These are phyloP conservation scores for Annona squamosa DNA, from an alignment of 164 flowering plant species.

Conservation along the genomic window DNA sequence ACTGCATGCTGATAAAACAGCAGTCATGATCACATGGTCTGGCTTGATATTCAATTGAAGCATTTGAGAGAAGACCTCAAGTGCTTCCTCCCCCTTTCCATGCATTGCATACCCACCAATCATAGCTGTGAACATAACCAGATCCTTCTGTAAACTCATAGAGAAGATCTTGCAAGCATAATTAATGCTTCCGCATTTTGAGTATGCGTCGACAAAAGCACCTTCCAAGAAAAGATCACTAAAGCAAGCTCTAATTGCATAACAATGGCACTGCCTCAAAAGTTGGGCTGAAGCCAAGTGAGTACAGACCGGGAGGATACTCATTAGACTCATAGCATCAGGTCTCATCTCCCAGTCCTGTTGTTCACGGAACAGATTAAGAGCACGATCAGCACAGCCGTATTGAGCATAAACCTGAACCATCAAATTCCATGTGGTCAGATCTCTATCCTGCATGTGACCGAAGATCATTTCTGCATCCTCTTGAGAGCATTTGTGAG, in stretches of 20 bases:
- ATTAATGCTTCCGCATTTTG: conserved; percentile 60
- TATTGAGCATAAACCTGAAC: conserved; percentile 58
- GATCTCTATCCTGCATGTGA: conserved; percentile 45
- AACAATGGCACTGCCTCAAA: conserved; percentile 69
- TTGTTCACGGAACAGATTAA: conserved; percentile 43
- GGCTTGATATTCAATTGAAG: conserved; percentile 47
- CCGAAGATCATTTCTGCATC: conserved; percentile 40
- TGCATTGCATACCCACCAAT: conserved; percentile 75
- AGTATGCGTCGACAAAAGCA: conserved; percentile 57
- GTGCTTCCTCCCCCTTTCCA: conserved; percentile 74
- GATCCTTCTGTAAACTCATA: conserved; percentile 43
- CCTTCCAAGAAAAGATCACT: conserved; percentile 44
- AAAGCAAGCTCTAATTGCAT: conserved; percentile 38
- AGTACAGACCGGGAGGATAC: conserved; percentile 61
- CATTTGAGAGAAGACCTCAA: conserved; percentile 44
- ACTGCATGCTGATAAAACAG: conserved; percentile 70
- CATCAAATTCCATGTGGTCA: conserved; percentile 75
- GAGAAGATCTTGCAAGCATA: conserved; percentile 51
- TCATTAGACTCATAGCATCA: conserved; percentile 58
- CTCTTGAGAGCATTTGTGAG: conserved; percentile 25
- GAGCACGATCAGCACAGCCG: conserved; percentile 35
- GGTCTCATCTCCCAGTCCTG: conserved; percentile 56
- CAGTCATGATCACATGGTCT: conserved; percentile 60
- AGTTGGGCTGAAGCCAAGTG: conserved; percentile 46
- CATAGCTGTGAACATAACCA: conserved; percentile 76